These are phyloP conservation scores for Magnolia officinalis DNA, from an alignment of 164 flowering plant genomes.

Conservation along the genomic window DNA sequence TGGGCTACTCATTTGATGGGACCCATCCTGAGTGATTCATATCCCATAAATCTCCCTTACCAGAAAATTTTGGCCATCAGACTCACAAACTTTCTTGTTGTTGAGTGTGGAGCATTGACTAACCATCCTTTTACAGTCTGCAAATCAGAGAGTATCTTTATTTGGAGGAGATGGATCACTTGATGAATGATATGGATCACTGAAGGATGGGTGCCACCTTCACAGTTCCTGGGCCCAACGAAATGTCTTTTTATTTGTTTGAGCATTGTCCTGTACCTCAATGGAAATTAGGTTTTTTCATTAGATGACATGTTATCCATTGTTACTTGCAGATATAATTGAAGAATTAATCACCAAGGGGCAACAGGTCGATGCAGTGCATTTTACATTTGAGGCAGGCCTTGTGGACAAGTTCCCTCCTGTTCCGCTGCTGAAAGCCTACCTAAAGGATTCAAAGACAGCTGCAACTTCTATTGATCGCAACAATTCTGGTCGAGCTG, in stretches of 20 bases:
- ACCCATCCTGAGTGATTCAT: neutral
- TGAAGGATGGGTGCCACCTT: neutral
- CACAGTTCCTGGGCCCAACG: neutral
- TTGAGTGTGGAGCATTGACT: neutral
- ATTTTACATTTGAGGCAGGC: constrained; percentile 85
- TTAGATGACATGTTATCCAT: neutral
- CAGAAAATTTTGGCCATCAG: neutral
- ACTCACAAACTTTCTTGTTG: neutral
- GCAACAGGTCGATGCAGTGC: constrained; percentile 96
- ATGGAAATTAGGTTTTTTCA: neutral
- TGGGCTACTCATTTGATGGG: neutral
- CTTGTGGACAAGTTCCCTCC: constrained; percentile 85
- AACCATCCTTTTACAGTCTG: neutral
- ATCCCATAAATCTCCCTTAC: neutral
- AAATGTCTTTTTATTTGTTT: neutral
- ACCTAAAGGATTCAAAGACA: constrained; percentile 78
- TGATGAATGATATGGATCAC: neutral
- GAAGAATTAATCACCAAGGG: constrained; percentile 85
- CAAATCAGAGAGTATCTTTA: neutral
- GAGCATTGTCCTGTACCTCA: neutral
- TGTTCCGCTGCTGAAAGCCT: constrained; percentile 77
- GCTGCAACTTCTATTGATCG: constrained; percentile 65
- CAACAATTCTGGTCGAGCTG: constrained; percentile 61
- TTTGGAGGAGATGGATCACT: neutral
- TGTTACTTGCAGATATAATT: constrained; percentile 68